Evolutionary conservation across 2,329 filamentous ascomycete genomes (phyloP).

Genomic region (Fusarium sp.): DNA sequence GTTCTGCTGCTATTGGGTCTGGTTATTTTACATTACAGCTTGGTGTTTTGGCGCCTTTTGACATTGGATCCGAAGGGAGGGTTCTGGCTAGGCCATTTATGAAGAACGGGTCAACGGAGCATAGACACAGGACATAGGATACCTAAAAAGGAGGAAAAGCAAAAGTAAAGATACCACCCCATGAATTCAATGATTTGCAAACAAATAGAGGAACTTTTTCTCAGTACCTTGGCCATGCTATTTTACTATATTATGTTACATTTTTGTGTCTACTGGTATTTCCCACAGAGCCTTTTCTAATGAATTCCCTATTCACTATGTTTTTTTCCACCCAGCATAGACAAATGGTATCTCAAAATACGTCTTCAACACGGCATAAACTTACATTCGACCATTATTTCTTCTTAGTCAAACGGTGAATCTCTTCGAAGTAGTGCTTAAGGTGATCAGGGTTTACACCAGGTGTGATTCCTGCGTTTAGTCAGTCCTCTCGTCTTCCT

Average conservation of each 20-base stretch:
- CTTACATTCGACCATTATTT: conserved; percentile 38
- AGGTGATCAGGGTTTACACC: conserved; percentile 94
- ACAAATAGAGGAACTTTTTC: neutral
- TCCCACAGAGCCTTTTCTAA: conserved; percentile 11
- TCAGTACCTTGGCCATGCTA: conserved; percentile 21
- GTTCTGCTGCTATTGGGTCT: conserved; percentile 17
- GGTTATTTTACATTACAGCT: conserved; percentile 31
- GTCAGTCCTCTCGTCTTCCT: conserved; percentile 23
- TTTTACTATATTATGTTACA: conserved; percentile 43
- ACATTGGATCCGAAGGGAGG: conserved; percentile 7
- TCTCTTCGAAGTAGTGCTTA: conserved; percentile 93
- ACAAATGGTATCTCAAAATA: conserved; percentile 10
- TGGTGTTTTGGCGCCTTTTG: conserved; percentile 44
- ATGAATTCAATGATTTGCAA: conserved; percentile 31
- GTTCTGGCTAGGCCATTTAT: conserved; percentile 16
- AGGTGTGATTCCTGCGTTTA: conserved; percentile 82
- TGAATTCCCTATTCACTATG: neutral
- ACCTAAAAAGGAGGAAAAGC: conserved; percentile 20
- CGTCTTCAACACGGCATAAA: neutral
- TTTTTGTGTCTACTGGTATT: conserved; percentile 21
- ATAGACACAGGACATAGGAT: neutral
- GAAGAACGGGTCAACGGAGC: conserved; percentile 12
- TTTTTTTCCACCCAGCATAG: neutral
- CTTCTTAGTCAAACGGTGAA: conserved; percentile 76
- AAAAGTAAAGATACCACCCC: conserved; percentile 43